Percentiles rank a stretch among this genome's conserved stretches.
phyloP scores from a whole-genome alignment of 495 filamentous ascomycete genomes.

The Sporormia fimetaria region DNA sequence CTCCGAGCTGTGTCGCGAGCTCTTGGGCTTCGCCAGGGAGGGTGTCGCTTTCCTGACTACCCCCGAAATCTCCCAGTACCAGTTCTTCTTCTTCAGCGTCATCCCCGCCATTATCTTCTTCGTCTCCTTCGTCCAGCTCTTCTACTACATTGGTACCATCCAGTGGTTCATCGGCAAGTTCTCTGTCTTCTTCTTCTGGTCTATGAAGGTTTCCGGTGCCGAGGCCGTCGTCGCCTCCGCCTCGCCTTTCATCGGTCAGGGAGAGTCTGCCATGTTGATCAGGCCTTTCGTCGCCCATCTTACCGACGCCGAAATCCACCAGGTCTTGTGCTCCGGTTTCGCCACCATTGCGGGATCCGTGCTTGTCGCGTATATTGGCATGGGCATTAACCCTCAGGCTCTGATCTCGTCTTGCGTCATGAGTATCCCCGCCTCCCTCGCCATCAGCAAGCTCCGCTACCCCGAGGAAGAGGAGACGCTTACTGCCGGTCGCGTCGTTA shows the following conservation, averaged over 20 bases:
- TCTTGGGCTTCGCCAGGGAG: slow-evolving; percentile 59
- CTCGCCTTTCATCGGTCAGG: slow-evolving; percentile 90
- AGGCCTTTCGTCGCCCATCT: slow-evolving; percentile 72
- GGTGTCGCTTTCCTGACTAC: slow-evolving; percentile 63
- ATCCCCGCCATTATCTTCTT: slow-evolving; percentile 88
- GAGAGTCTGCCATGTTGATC: slow-evolving; percentile 87
- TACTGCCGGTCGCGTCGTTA: slow-evolving; percentile 63
- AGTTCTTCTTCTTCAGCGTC: slow-evolving; percentile 62
- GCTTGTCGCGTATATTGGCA: slow-evolving; percentile 50
- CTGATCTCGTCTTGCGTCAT: slow-evolving; percentile 89
- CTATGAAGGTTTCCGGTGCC: slow-evolving; percentile 77
- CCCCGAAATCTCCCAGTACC: slow-evolving; percentile 31
- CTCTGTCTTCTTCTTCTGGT: slow-evolving; percentile 84
- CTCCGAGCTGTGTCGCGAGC: slow-evolving; percentile 51
- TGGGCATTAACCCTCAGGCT: slow-evolving; percentile 72
- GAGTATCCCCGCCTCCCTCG: slow-evolving; percentile 81
- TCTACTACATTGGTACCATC: slow-evolving; percentile 64
- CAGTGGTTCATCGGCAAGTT: slow-evolving; percentile 85
- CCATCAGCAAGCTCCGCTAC: slow-evolving; percentile 76
- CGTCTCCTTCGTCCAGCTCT: slow-evolving; percentile 69
- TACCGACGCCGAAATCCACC: slow-evolving; percentile 76
- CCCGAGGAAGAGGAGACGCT: slow-evolving; percentile 78
- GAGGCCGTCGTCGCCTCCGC: slow-evolving; percentile 87
- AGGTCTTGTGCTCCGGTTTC: slow-evolving; percentile 75
- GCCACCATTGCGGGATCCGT: slow-evolving; percentile 53